Conservation (phyloP, 495 filamentous ascomycete species). For the Thermochaetoides thermophila region DNA sequence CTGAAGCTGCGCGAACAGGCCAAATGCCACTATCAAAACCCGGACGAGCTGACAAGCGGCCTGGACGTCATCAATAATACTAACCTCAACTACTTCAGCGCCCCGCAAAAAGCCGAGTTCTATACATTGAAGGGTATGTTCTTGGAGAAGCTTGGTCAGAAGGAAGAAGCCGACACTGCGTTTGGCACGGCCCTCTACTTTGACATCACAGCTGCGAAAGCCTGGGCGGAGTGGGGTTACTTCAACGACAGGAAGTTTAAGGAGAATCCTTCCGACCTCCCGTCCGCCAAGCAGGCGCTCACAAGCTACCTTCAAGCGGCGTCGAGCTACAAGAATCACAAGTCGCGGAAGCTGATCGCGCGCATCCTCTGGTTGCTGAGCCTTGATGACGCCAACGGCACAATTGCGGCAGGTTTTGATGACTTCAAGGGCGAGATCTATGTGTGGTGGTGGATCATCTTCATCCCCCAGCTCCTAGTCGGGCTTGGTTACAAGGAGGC, state of each 20-base stretch:
- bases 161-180: constrained; percentile 80
- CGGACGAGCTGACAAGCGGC: constrained; percentile 74
- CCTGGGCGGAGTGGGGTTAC: constrained; percentile 98
- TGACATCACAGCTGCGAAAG: constrained; percentile 87
- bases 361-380: constrained; percentile 93
- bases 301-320: constrained; percentile 95
- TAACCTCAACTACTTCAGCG: constrained; percentile 93
- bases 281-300: constrained; percentile 73
- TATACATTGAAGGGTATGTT: constrained; percentile 99
- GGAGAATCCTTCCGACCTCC: constrained; percentile 62
- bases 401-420: constrained; percentile 67
- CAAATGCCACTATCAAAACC: constrained; percentile 96
- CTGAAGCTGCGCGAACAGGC: constrained; percentile 93
- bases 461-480: constrained; percentile 87
- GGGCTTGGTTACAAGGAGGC: constrained; percentile 84
- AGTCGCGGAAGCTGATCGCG: constrained; percentile 89
- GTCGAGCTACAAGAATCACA: constrained; percentile 88
- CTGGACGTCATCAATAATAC: constrained; percentile 99
- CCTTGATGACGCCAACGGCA: constrained; percentile 73
- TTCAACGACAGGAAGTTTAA: constrained; percentile 96
- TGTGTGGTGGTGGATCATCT: constrained; percentile 99
- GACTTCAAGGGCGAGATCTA: constrained; percentile 91
- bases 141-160: constrained; percentile 76
- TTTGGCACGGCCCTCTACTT: constrained; percentile 91
- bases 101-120: constrained; percentile 95